Evolutionary conservation across 78 protist species (phyloP), one percentile per base, ranked within the genome.

Genomic region (Dictyostelium intermedium): DNA sequence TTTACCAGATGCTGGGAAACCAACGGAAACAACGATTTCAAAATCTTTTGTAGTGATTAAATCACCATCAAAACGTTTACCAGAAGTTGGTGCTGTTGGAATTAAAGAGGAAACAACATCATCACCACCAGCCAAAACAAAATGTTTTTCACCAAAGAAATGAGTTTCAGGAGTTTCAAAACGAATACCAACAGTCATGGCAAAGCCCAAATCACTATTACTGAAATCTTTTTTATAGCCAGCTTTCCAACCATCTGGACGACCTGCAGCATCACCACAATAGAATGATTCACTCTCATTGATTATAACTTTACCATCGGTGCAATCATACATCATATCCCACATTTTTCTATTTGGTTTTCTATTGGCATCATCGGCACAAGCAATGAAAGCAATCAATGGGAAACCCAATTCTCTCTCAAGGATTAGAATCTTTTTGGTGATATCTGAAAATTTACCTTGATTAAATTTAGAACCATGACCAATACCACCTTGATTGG

Each of bases 1-100:
- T 80, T 97, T 97, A 50, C 98, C 98, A 53, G 82, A 7, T 2
- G 97, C 97, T 16, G 98, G 98, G 10, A 7, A 87, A 30, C 98
- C 98, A 27, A 89, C 89, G 14, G 96, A 18, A 35, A 97, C 35
- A 30, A 97, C 95, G 32, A 97, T n/a, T 83, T 97, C 97, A 50
- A 60, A 95, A 14, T 45, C 79, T 41, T 73, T 25, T 8, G 91
- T 9, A 32, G 34, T 30, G n/a, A 84, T 74, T 32, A 9, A 13
- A 18, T 72, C 41, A 47, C 39, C 20, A 4, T 45, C 82, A 82
- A 73, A 37, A 7, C 37, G 10, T 34, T 45, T 32, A 84, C 80
- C 80, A 5, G 66, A 63, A 2, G 80, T 70, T 27, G 79, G 47
- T 3, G 47, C 91, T 13, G 34, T 84, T 39, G 82, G 91, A 32